Evolutionary conservation across 2,329 filamentous ascomycete genomes (phyloP).

Genomic region (Epichloe glyceriae): DNA sequence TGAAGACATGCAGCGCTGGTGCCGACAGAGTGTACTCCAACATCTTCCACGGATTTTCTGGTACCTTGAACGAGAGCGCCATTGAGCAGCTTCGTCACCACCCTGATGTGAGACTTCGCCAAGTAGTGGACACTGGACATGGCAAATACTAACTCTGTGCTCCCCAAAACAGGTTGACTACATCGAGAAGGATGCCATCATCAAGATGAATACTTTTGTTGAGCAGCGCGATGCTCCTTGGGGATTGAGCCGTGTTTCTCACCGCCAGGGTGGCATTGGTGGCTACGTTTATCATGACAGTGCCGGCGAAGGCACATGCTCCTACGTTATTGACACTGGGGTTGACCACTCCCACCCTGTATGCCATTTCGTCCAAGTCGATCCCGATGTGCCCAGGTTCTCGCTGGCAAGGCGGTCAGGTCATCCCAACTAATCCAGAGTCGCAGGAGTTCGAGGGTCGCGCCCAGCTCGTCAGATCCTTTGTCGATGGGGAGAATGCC

Average conservation of each 20-base stretch:
- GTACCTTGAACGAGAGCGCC: slow-evolving; percentile 9
- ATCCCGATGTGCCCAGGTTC: too few relatives aligned
- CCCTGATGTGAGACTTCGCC: slow-evolving; percentile 10
- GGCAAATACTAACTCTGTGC: too few relatives aligned
- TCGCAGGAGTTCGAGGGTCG: slow-evolving; percentile 21
- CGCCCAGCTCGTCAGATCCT: slow-evolving; percentile 18
- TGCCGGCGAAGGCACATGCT: slow-evolving; percentile 26
- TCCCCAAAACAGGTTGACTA: slow-evolving; percentile 14
- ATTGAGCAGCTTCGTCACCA: slow-evolving; percentile 12
- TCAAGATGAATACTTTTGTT: slow-evolving; percentile 10
- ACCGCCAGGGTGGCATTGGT: slow-evolving; percentile 13
- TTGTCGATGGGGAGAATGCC: slow-evolving; percentile 10
- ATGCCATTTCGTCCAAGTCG: slow-evolving; percentile 23
- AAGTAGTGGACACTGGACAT: too few relatives aligned
- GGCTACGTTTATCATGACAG: slow-evolving; percentile 26
- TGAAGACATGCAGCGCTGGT: slow-evolving; percentile 8
- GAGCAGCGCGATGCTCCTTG: slow-evolving; percentile 13
- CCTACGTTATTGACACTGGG: slow-evolving; percentile 34
- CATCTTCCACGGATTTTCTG: slow-evolving; percentile 14
- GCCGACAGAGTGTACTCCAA: slow-evolving; percentile 14
- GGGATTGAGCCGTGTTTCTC: slow-evolving; percentile 22
- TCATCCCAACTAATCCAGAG: slow-evolving; percentile 20
- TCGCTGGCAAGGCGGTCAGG: not conserved
- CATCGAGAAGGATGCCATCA: slow-evolving; percentile 22
- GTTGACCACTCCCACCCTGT: slow-evolving; percentile 22